Percentiles rank a stretch among this genome's conserved stretches.
Evolutionary conservation across 306 rosid genomes (phyloP).

Genomic region (Astragalus membranaceus): DNA sequence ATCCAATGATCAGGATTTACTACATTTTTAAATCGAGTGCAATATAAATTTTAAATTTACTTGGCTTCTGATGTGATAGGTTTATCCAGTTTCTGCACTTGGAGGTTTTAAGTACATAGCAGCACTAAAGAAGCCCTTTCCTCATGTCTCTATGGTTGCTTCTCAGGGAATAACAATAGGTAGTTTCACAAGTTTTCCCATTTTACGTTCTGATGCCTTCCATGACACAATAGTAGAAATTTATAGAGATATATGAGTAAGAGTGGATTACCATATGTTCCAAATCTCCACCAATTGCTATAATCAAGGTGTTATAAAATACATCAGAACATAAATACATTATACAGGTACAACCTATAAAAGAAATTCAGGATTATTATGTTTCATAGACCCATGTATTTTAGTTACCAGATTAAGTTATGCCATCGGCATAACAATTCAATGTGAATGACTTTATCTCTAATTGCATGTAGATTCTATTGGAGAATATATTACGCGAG

Average conservation of each 20-base stretch:
- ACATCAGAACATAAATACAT: too few relatives aligned
- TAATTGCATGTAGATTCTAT: slow-evolving; percentile 43
- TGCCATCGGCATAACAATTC: background rate
- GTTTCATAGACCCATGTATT: background rate
- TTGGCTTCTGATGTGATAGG: slow-evolving; percentile 35
- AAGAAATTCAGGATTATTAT: too few relatives aligned
- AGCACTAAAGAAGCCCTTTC: slow-evolving; percentile 77
- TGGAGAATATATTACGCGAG: slow-evolving; percentile 55
- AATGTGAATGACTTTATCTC: slow-evolving; percentile 2
- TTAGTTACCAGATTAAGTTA: background rate
- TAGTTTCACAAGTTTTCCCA: too few relatives aligned
- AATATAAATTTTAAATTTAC: too few relatives aligned
- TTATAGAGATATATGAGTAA: too few relatives aligned
- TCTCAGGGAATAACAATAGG: slow-evolving; percentile 84
- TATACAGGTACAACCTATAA: too few relatives aligned
- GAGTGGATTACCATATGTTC: too few relatives aligned
- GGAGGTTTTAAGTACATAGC: slow-evolving; percentile 71
- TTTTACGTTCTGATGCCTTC: too few relatives aligned
- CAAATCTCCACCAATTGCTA: too few relatives aligned
- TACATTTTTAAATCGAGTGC: too few relatives aligned
- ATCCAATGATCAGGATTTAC: background rate
- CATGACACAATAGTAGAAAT: too few relatives aligned
- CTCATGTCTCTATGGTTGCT: slow-evolving; percentile 78
- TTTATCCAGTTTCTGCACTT: slow-evolving; percentile 86
- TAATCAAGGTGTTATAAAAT: too few relatives aligned